phyloP scores from a whole-genome alignment of 768 basidiomycete genomes.

The Russula griseocarnosa region DNA sequence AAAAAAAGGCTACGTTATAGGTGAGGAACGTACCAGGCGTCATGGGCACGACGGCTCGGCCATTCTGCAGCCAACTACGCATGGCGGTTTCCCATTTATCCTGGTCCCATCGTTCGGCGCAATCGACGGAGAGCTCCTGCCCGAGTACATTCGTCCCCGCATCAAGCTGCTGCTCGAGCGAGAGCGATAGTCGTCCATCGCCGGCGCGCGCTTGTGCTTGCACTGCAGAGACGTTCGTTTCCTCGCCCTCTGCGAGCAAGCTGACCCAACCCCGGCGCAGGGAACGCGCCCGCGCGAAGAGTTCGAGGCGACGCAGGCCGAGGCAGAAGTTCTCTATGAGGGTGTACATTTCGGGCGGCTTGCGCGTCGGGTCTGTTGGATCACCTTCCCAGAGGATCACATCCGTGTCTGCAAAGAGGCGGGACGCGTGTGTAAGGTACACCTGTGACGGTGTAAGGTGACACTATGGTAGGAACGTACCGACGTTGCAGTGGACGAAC shows the following conservation, averaged over 20 bases:
- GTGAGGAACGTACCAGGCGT: slow-evolving; percentile 40
- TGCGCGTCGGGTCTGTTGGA: slow-evolving; percentile 70
- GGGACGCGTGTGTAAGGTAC: not conserved
- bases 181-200: slow-evolving; percentile 27
- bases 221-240: slow-evolving; percentile 45
- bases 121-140: slow-evolving; percentile 25
- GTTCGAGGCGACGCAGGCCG: slow-evolving; percentile 83
- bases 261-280: slow-evolving; percentile 91
- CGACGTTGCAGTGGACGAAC: slow-evolving; percentile 98
- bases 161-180: slow-evolving; percentile 35
- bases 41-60: slow-evolving; percentile 57
- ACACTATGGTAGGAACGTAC: slow-evolving; percentile 42
- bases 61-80: slow-evolving; percentile 45
- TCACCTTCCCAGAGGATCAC: slow-evolving; percentile 97
- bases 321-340: slow-evolving; percentile 98
- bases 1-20: not conserved
- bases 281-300: slow-evolving; percentile 70
- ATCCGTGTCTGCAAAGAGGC: slow-evolving; percentile 68
- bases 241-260: slow-evolving; percentile 63
- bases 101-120: slow-evolving; percentile 52
- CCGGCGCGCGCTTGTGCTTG: slow-evolving; percentile 24
- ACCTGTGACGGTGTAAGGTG: not conserved
- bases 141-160: slow-evolving; percentile 35
- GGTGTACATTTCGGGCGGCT: slow-evolving; percentile 94
- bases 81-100: slow-evolving; percentile 63